A percentile compares a stretch with the other conserved stretches of the same genome.
These are phyloP conservation scores for Ganoderma resinaceum DNA, from an alignment of 1,284 basidiomycete genomes.

Conservation along the genomic window DNA sequence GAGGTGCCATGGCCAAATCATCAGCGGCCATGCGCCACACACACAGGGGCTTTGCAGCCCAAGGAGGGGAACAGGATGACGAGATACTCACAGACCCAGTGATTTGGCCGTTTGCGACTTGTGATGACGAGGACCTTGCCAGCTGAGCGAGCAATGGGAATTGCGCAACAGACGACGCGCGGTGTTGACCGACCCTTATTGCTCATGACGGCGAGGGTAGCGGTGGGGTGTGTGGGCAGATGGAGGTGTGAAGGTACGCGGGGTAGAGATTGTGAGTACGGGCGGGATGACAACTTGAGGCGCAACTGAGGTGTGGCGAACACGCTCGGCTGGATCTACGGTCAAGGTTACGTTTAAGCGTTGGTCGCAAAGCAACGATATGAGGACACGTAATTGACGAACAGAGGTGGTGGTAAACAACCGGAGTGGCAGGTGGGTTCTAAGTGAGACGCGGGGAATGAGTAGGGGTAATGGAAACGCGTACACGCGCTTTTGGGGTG, in stretches of 20 bases:
- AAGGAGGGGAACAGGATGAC: conserved; percentile 11
- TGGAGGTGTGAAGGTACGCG: conserved; percentile 24
- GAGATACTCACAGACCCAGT: conserved; percentile 82
- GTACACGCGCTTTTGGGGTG: neutral
- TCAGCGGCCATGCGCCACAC: conserved; percentile 19
- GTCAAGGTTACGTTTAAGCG: conserved; percentile 19
- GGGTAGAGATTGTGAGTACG: conserved; percentile 26
- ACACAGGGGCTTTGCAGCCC: conserved; percentile 23
- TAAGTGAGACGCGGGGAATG: neutral
- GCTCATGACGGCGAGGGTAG: conserved; percentile 55
- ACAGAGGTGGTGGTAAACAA: conserved; percentile 11
- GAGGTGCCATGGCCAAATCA: neutral
- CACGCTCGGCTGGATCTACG: conserved; percentile 13
- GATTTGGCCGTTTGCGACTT: conserved; percentile 77
- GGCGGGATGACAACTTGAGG: conserved; percentile 7
- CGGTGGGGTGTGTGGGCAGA: conserved; percentile 28
- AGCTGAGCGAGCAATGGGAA: conserved; percentile 74
- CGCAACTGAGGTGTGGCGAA: conserved; percentile 5
- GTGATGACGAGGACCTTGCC: conserved; percentile 83
- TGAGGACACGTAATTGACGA: conserved; percentile 31
- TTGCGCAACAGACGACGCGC: conserved; percentile 86
- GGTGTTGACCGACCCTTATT: conserved; percentile 80
- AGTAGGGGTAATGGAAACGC: neutral
- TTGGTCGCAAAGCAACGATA: conserved; percentile 8
- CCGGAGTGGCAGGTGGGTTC: neutral